Evolutionary conservation across 2,329 filamentous ascomycete species (phyloP), one percentile per base, ranked within the genome.

Genomic region (Alternaria rosae): DNA sequence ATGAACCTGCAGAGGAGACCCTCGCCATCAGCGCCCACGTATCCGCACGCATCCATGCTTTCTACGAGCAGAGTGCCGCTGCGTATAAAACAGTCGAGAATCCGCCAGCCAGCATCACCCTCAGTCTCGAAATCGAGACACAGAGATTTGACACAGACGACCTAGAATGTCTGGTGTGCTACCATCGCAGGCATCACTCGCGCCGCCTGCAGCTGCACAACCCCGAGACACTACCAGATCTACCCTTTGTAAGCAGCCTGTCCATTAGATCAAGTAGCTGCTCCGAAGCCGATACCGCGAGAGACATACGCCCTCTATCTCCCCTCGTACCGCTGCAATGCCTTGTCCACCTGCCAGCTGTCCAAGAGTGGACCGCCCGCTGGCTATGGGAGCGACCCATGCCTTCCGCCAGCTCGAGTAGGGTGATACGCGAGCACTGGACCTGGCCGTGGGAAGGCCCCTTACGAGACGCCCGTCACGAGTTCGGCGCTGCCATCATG

Each of bases 291-390:
- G 59, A 59, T 8, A 50, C 12, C 17, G 51, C 62, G 5, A 35
- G n/a, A 65, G 51, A 65, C 35, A 65, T 62, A 65, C 62, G 62
- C 23, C 62, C 63, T 57, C 63, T 65, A 25, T 65, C 63, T 55
- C 57, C 60, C 53, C 57, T 65, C n/a, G 53, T 56, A 35, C 63
- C 53, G 38, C 53, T 63, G 38, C 60, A 65, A 44, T 63, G 60
- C 54, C 63, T 65, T 38, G 56, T 63, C 11, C 60, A 65, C 50
- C 44, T 63, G 25, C 56, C 56, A 21, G 48, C 35, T 28, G 30
- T 60, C 5, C 48, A 65, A 58, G 53, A 58, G 25, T 65, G 63
- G 60, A 57, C 57, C 55, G 60, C 54, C 41, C 54, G 32, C 6
- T 65, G 56, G 60, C 56, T 65, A 20, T 65, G 57, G 60, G 63